These are phyloP conservation scores for Aspergillus wentii DNA, from an alignment of 495 filamentous ascomycete genomes.

Conservation along the genomic window DNA sequence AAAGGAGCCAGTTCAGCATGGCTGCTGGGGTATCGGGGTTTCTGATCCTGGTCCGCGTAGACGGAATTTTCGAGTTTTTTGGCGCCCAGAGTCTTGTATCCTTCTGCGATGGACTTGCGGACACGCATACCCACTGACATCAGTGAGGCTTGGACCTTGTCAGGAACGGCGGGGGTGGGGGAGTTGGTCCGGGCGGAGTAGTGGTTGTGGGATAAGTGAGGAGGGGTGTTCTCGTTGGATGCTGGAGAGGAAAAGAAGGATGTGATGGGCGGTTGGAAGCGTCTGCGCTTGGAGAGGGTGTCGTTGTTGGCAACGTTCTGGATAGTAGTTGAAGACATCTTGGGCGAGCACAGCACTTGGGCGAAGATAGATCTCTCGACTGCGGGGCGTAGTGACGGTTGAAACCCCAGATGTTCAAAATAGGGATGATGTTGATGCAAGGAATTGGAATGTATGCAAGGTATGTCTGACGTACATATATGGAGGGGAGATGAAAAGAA, in stretches of 20 bases:
- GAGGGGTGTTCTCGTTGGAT: slow-evolving; percentile 6
- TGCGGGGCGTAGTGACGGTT: too few relatives aligned
- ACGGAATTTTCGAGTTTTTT: slow-evolving; percentile 15
- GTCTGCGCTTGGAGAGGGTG: slow-evolving; percentile 34
- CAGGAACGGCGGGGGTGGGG: slow-evolving; percentile 48
- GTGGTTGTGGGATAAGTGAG: slow-evolving; percentile 31
- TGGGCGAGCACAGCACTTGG: too few relatives aligned
- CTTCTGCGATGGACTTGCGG: slow-evolving; percentile 84
- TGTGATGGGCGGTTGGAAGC: slow-evolving; percentile 45
- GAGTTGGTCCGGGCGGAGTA: slow-evolving; percentile 39
- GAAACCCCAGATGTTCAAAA: too few relatives aligned
- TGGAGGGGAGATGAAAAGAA: slow-evolving; percentile 5
- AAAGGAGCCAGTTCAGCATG: slow-evolving; percentile 64
- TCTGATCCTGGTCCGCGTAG: slow-evolving; percentile 10
- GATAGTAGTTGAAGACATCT: slow-evolving; percentile 3
- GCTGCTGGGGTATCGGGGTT: slow-evolving; percentile 13
- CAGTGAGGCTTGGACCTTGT: slow-evolving; percentile 67
- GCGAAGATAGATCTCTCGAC: too few relatives aligned
- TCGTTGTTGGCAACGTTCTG: slow-evolving; percentile 11
- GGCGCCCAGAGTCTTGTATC: slow-evolving; percentile 67
- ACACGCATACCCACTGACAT: slow-evolving; percentile 89
- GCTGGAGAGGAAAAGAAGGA: slow-evolving; percentile 32
- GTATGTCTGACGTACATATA: slow-evolving; percentile 8
- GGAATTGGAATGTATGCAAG: neutral
- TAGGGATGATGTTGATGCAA: slow-evolving; percentile 1